Percentiles rank a stretch among this genome's conserved stretches.
Conservation (phyloP, 306 rosid genomes). For the Cicer cuneatum region DNA sequence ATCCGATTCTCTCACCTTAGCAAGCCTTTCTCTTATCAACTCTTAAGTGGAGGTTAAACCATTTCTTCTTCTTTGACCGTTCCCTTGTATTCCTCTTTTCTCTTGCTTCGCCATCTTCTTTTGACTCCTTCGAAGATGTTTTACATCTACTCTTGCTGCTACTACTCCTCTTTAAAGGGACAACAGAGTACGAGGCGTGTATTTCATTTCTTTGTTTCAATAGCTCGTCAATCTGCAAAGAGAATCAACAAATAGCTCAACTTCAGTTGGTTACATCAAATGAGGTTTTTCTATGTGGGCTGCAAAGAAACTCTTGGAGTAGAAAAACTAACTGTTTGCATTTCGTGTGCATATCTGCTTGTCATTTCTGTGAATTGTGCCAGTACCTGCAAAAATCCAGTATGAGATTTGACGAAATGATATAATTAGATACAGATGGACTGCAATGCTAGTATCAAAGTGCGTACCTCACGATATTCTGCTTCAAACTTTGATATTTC, state of each 20-base stretch:
- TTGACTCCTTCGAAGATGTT: conserved; percentile 70
- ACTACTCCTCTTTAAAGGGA: conserved; percentile 77
- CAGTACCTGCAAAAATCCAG: conserved; percentile 66
- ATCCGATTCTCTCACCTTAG: conserved; percentile 60
- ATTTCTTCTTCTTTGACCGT: conserved; percentile 83
- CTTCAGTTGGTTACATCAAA: conserved; percentile 27
- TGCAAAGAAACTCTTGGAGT: conserved; percentile 3
- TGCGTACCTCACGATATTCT: conserved; percentile 89
- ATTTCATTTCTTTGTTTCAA: conserved; percentile 90
- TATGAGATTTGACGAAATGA: conserved; percentile 36
- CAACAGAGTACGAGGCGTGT: conserved; percentile 76
- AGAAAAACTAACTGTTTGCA: conserved; percentile 76
- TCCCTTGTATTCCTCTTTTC: conserved; percentile 76
- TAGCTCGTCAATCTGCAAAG: conserved; percentile 83
- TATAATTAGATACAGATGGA: conserved; percentile 26
- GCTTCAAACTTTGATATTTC: conserved; percentile 94
- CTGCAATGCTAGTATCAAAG: conserved; percentile 37
- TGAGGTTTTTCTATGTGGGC: neutral
- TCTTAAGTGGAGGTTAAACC: conserved; percentile 87
- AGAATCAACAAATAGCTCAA: conserved; percentile 25
- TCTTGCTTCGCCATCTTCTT: conserved; percentile 72
- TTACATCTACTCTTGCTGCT: conserved; percentile 78
- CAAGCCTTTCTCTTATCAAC: conserved; percentile 96
- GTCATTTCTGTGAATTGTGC: conserved; percentile 98
- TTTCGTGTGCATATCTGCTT: conserved; percentile 85